Evolutionary conservation across 1,284 basidiomycete genomes (phyloP).

Genomic region (Heliocybe sulcata): DNA sequence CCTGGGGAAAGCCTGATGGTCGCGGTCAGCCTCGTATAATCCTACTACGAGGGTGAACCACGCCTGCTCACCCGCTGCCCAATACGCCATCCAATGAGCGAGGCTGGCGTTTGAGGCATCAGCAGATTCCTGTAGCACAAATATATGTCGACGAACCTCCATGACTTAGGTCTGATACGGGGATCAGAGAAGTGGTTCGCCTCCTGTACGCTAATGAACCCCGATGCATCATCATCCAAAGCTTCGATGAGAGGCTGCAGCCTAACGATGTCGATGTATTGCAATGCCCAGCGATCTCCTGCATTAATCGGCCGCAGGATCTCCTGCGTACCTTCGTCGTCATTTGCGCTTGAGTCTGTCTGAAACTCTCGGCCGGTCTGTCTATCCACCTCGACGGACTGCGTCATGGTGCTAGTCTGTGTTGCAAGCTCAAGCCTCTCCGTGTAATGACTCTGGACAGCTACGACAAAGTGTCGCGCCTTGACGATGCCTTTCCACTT

Average conservation of each 20-base stretch:
- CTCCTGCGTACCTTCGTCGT: too few species aligned
- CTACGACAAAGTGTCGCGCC: not conserved
- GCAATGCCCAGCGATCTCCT: not conserved
- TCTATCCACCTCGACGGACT: not conserved
- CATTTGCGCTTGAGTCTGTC: too few species aligned
- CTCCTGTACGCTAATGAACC: slow-evolving; percentile 9
- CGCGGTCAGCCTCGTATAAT: not conserved
- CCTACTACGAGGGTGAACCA: too few species aligned
- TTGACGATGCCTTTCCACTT: not conserved
- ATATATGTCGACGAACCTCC: slow-evolving; percentile 4
- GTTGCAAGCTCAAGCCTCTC: not conserved
- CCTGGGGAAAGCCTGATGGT: slow-evolving; percentile 2
- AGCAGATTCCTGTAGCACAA: not conserved
- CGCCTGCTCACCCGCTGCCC: slow-evolving; percentile 7
- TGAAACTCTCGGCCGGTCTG: not conserved
- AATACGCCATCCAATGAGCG: slow-evolving; percentile 10
- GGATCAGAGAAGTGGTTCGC: slow-evolving; percentile 8
- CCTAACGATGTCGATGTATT: slow-evolving; percentile 4
- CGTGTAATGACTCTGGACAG: not conserved
- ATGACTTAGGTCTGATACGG: not conserved
- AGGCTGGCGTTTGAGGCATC: slow-evolving; percentile 2
- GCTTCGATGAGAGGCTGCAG: slow-evolving; percentile 9
- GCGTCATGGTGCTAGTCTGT: not conserved
- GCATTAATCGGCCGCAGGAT: not conserved
- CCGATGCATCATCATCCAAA: slow-evolving; percentile 11